Evolutionary conservation across 148 eudicot species (phyloP).

Genomic region (Silene latifolia): DNA sequence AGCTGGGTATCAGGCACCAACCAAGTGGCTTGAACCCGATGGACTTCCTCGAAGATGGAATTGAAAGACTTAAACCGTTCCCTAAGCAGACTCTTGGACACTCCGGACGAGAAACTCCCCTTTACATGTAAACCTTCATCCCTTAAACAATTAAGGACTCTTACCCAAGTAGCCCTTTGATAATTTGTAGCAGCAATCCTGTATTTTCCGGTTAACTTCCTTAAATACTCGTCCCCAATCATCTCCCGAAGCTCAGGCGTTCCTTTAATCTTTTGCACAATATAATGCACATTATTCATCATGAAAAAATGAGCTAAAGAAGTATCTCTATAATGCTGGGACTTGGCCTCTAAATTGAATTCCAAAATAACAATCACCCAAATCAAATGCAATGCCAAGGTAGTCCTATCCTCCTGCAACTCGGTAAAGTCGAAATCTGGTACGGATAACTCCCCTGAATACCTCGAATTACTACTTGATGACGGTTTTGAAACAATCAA

Average conservation of each 20-base stretch:
- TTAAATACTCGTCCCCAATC: conserved; percentile 71
- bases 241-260: conserved; percentile 61
- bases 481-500: conserved; percentile 73
- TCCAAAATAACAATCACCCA: conserved; percentile 72
- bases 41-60: conserved; percentile 80
- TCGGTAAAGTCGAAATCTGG: conserved; percentile 62
- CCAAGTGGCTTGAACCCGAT: conserved; percentile 71
- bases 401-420: conserved; percentile 51
- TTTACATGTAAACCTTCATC: conserved; percentile 85
- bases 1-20: conserved; percentile 68
- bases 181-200: conserved; percentile 60
- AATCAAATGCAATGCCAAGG: conserved; percentile 74
- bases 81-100: conserved; percentile 64
- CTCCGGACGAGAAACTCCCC: conserved; percentile 68
- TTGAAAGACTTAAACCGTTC: conserved; percentile 80
- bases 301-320: conserved; percentile 67
- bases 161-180: conserved; percentile 62
- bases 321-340: conserved; percentile 53
- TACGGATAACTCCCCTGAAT: conserved; percentile 47
- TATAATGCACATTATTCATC: conserved; percentile 86
- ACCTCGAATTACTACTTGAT: conserved; percentile 49
- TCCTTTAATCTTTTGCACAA: conserved; percentile 70
- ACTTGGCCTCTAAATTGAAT: conserved; percentile 63
- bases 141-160: conserved; percentile 67
- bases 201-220: conserved; percentile 52